phyloP scores from a whole-genome alignment of 257 asterid species.

The Fraxinus cuspidata region DNA sequence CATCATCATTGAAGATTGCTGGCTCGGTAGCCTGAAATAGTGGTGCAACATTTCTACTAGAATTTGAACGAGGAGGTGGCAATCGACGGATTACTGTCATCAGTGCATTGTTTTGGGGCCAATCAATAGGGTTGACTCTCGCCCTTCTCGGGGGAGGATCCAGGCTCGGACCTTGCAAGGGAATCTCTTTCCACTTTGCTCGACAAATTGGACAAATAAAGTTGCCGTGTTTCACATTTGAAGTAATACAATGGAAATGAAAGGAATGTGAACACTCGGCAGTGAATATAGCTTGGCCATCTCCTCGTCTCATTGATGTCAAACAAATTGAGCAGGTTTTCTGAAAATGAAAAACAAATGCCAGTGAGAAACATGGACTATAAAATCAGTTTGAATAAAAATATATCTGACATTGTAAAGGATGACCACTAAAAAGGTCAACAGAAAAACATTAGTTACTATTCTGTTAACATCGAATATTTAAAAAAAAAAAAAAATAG shows the following conservation, averaged over 20 bases:
- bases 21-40: constrained; percentile 71
- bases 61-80: constrained; percentile 65
- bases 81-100: constrained; percentile 65
- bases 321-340: constrained; percentile 88
- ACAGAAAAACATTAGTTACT: background rate
- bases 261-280: constrained; percentile 99
- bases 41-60: constrained; percentile 44
- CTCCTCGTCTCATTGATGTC: constrained; percentile 80
- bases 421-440: background rate
- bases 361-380: constrained; percentile 14
- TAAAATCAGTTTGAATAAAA: background rate
- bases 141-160: constrained; percentile 54
- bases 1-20: constrained; percentile 83
- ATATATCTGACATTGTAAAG: background rate
- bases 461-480: background rate
- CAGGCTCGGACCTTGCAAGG: constrained; percentile 59
- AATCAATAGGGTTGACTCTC: constrained; percentile 55
- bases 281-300: constrained; percentile 96
- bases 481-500: background rate
- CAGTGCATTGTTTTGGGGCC: constrained; percentile 56
- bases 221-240: constrained; percentile 93
- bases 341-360: constrained; percentile 43
- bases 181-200: constrained; percentile 92
- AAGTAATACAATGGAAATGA: constrained; percentile 93
- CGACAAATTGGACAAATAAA: constrained; percentile 89